Conservation (phyloP, 129 eudicot genomes). For the Chrysanthemum makinoi region DNA sequence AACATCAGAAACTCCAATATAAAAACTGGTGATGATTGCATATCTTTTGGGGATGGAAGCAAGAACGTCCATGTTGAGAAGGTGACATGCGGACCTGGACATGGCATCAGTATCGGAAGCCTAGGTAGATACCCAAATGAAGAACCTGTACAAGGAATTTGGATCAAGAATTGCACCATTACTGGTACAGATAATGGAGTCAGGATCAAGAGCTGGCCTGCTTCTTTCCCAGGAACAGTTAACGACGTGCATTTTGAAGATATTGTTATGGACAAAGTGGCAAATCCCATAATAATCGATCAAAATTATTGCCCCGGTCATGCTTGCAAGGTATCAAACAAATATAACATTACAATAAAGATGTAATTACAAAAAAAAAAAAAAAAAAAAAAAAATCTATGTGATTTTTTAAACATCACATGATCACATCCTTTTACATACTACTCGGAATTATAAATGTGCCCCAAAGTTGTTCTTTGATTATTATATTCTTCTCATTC, state of each 20-base stretch:
- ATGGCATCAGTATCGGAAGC: slow-evolving; percentile 60
- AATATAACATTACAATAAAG: background rate
- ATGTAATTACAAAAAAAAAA: too few species aligned
- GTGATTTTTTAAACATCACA: too few species aligned
- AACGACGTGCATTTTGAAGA: slow-evolving; percentile 49
- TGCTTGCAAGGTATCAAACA: slow-evolving; percentile 22
- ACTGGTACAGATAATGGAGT: slow-evolving; percentile 42
- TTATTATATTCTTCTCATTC: too few species aligned
- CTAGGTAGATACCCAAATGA: slow-evolving; percentile 46
- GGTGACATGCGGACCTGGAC: slow-evolving; percentile 74
- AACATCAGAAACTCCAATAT: slow-evolving; percentile 36
- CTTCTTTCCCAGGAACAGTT: slow-evolving; percentile 13
- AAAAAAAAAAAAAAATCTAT: too few species aligned
- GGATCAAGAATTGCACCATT: slow-evolving; percentile 42
- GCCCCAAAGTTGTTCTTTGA: too few species aligned
- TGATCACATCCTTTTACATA: too few species aligned
- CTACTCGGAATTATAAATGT: too few species aligned
- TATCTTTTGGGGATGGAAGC: slow-evolving; percentile 68
- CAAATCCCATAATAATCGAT: slow-evolving; percentile 48
- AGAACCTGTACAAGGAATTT: slow-evolving; percentile 37
- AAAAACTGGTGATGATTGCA: slow-evolving; percentile 61
- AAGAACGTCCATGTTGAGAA: slow-evolving; percentile 36
- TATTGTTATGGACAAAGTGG: slow-evolving; percentile 40
- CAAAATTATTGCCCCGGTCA: slow-evolving; percentile 44
- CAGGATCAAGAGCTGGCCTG: slow-evolving; percentile 50